These are phyloP conservation scores for Rhodotorula sp. DNA, from an alignment of 1,284 basidiomycete genomes.

Conservation along the genomic window DNA sequence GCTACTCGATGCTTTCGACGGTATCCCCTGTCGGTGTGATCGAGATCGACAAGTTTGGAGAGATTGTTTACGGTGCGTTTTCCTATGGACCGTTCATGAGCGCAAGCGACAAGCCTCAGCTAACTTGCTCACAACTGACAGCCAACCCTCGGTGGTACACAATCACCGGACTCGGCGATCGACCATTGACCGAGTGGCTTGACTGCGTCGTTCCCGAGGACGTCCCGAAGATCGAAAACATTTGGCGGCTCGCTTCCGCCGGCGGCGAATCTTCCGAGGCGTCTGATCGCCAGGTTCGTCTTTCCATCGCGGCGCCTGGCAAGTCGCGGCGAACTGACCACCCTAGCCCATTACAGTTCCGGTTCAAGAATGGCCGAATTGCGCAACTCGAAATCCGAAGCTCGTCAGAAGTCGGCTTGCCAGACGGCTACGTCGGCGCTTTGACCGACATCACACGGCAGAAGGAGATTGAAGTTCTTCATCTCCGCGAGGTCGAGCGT, in stretches of 20 bases:
- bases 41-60: constrained; percentile 31
- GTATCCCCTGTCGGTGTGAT: constrained; percentile 45
- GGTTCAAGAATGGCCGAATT: constrained; percentile 28
- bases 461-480: constrained; percentile 39
- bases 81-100: background rate
- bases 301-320: background rate
- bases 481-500: constrained; percentile 41
- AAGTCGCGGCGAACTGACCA: background rate
- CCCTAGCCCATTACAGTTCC: constrained; percentile 1
- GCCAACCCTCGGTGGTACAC: constrained; percentile 35
- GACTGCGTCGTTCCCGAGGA: constrained; percentile 31
- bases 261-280: constrained; percentile 11
- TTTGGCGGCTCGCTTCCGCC: constrained; percentile 23
- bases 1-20: constrained; percentile 42
- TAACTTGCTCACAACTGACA: background rate
- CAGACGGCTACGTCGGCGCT: constrained; percentile 39
- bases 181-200: constrained; percentile 32
- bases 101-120: background rate
- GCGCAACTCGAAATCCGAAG: constrained; percentile 31
- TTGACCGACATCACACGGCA: constrained; percentile 44
- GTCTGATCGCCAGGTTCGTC: constrained; percentile 19
- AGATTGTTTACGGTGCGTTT: constrained; percentile 23
- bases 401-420: constrained; percentile 22
- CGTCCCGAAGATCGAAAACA: constrained; percentile 7
- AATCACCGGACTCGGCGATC: constrained; percentile 21